phyloP scores from a whole-genome alignment of 345 rosid species.

The Balakata baccata region DNA sequence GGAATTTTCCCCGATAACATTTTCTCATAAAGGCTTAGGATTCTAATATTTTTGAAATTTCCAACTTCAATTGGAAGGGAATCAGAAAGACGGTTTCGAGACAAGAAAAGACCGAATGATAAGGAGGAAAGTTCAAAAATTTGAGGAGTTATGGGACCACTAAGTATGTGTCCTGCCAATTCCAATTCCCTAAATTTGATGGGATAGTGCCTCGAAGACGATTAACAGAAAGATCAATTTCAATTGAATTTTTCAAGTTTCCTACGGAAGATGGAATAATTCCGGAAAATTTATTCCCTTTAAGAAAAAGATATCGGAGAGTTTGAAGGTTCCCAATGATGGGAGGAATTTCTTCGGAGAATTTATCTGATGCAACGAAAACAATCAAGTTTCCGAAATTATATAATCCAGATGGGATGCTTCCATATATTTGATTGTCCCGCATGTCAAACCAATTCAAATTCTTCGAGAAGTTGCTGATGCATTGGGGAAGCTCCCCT shows the following conservation, averaged over 20 bases:
- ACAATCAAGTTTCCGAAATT: conserved; percentile 13
- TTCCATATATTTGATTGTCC: conserved; percentile 3
- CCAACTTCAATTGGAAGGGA: neutral
- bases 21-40: conserved; percentile 1
- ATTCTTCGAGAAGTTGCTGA: conserved; percentile 21
- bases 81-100: conserved; percentile 2
- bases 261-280: conserved; percentile 15
- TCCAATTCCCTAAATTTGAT: conserved; percentile 9
- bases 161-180: neutral
- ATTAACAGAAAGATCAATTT: neutral
- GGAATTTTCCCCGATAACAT: conserved; percentile 8
- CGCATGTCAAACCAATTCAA: accelerated
- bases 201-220: conserved; percentile 29
- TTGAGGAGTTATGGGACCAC: neutral
- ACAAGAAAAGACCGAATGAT: neutral
- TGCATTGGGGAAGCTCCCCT: conserved; percentile 14
- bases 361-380: neutral
- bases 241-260: conserved; percentile 4
- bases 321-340: conserved; percentile 17
- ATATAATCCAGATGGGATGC: conserved; percentile 19
- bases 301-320: neutral
- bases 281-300: conserved; percentile 9
- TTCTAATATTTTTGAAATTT: neutral
- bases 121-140: neutral
- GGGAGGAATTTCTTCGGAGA: conserved; percentile 18